Base-by-base conservation (phyloP, 345 rosid genomes). In the Abelmoschus esculentus region DNA sequence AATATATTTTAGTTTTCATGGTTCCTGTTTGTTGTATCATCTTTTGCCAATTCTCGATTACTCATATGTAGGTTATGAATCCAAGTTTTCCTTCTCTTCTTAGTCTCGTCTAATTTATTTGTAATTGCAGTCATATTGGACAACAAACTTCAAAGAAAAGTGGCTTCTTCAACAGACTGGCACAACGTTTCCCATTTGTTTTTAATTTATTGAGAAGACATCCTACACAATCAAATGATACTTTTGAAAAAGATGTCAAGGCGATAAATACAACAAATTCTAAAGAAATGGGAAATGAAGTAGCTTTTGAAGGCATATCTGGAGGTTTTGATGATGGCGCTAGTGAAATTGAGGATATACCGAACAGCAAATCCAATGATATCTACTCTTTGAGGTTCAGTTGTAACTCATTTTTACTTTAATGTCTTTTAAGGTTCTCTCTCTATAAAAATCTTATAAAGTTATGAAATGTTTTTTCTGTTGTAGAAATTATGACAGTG, bases 151-250 rank as follows among this genome's bases (percentile, higher is more conserved):
- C 82, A 47, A 75, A 68, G 64, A 80, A 76, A 66, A 81, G 81
- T 74, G 79, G 76, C 83, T 76, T 91, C 56, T 81, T 93, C 22
- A 88, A 91, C 32, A 87, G 86, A 77, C 78, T 91, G 74, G 91
- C 81, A 18, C 78, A 65, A 73, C 84, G 72, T 80, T 77, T 89
- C 62, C 96, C 97, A 46, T 88, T 83, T 77, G 81, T 91, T 75
- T 73, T 71, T 66, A 82, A 83, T 72, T 52, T 93, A 69, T 80
- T 88, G 34, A 75, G 78, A 75, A 86, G 71, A 56, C 65, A 77
- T 6, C 76, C 72, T 59, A 75, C 73, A 61, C 79, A 80, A 61
- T 68, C 79, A 34, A 60, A 69, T 44, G 78, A 76, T 55, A 54
- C 72, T 55, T 69, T 77, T 69, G 77, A 61, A 70, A 77, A 69